Conservation (phyloP, 106 monocot genomes). For the Acanthochlamys bracteata region DNA sequence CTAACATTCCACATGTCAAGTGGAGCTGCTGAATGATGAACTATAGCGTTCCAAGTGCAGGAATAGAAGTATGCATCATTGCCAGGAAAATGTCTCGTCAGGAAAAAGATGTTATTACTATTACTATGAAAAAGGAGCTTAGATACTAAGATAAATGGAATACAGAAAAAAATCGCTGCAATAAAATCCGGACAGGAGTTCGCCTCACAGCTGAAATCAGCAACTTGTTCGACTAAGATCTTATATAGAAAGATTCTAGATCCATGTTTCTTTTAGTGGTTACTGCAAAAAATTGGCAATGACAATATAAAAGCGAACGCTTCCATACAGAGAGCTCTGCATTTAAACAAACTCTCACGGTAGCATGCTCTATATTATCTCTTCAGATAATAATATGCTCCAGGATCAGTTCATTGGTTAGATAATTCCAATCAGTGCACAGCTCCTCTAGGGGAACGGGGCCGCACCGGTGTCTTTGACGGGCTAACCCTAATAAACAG, state of each 20-base stretch:
- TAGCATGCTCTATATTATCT: not conserved
- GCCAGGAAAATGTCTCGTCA: no score
- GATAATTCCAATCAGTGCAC: conserved; percentile 11
- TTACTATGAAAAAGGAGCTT: no score
- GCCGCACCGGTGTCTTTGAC: conserved; percentile 60
- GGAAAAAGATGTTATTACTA: no score
- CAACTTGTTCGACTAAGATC: not conserved
- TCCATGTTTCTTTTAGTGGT: not conserved
- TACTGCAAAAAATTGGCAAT: not conserved
- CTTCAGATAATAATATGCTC: not conserved
- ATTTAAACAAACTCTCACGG: conserved; percentile 1
- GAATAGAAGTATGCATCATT: no score
- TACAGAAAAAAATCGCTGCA: not conserved
- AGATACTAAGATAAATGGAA: no score
- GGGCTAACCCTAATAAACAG: conserved; percentile 46
- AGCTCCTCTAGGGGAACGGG: conserved; percentile 18
- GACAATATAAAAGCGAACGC: not conserved
- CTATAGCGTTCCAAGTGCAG: no score
- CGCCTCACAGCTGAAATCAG: conserved; percentile 1
- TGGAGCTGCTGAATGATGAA: no score
- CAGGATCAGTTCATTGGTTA: not conserved
- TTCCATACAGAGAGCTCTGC: not conserved
- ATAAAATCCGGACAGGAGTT: not conserved
- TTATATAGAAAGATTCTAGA: not conserved
- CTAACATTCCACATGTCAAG: no score